Evolutionary conservation across 768 basidiomycete genomes (phyloP).

Genomic region (Lentinula boryana): DNA sequence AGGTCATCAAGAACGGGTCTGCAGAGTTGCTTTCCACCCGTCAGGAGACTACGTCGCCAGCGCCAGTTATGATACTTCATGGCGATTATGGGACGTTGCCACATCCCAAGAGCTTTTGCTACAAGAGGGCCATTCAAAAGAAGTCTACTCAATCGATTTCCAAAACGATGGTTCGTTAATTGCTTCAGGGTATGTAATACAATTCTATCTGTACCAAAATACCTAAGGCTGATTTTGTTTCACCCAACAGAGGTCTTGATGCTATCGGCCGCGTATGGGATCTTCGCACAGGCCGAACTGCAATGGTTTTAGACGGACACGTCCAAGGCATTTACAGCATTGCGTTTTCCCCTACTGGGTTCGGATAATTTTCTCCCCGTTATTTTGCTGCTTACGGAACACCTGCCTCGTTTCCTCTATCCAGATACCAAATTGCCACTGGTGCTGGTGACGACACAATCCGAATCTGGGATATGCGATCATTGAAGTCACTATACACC

Average conservation of each 20-base stretch:
- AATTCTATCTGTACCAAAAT: neutral
- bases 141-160: constrained; percentile 94
- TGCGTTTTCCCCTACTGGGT: constrained; percentile 96
- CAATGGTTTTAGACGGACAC: constrained; percentile 97
- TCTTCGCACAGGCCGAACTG: constrained; percentile 87
- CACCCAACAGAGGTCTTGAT: constrained; percentile 73
- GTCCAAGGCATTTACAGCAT: constrained; percentile 88
- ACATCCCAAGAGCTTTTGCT: constrained; percentile 76
- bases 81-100: constrained; percentile 93
- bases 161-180: constrained; percentile 91
- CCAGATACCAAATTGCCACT: constrained; percentile 93
- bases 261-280: constrained; percentile 99
- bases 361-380: constrained; percentile 23
- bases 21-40: constrained; percentile 94
- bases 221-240: neutral
- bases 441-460: constrained; percentile 97
- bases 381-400: constrained; percentile 5
- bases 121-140: constrained; percentile 97
- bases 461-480: constrained; percentile 97
- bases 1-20: constrained; percentile 88
- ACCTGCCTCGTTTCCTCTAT: constrained; percentile 7
- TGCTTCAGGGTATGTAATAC: constrained; percentile 74
- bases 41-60: constrained; percentile 91
- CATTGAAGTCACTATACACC: constrained; percentile 87
- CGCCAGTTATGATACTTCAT: constrained; percentile 95